phyloP scores from a whole-genome alignment of 108 stramenopile species.

The Schizochytrium sp. region DNA sequence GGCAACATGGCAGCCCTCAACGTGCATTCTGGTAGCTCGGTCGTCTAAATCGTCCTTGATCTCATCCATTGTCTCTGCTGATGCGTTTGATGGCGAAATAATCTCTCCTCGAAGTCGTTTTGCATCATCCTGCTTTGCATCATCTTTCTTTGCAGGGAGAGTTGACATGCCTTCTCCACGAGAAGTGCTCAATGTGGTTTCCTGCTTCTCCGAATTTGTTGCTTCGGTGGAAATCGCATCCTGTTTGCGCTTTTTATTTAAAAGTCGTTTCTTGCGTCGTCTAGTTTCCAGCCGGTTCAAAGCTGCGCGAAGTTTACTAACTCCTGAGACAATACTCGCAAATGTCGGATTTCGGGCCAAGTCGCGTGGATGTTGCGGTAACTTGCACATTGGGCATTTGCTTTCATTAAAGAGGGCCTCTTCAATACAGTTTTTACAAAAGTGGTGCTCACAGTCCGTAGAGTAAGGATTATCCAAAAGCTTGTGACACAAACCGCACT shows the following conservation, averaged over 20 bases:
- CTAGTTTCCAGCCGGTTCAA: neutral
- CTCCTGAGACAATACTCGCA: neutral
- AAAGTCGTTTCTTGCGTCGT: neutral
- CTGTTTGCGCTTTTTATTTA: neutral
- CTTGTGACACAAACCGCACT: conserved; percentile 11
- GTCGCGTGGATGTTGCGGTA: neutral
- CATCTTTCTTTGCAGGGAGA: too few species aligned
- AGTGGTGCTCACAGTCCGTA: conserved; percentile 37
- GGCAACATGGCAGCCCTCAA: too few species aligned
- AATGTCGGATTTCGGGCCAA: conserved; percentile 17
- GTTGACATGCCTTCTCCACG: too few species aligned
- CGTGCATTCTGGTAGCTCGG: too few species aligned
- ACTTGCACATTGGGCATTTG: conserved; percentile 12
- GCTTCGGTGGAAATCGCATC: neutral
- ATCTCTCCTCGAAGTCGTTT: too few species aligned
- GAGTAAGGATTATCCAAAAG: conserved; percentile 1
- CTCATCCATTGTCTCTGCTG: too few species aligned
- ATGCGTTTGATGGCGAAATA: too few species aligned
- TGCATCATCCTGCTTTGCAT: too few species aligned
- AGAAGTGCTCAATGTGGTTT: too few species aligned
- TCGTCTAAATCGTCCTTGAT: too few species aligned
- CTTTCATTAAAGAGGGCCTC: conserved; percentile 18
- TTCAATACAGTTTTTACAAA: conserved; percentile 17
- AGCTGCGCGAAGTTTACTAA: conserved; percentile 12
- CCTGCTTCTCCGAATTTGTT: neutral